Percentiles rank a stretch among this genome's conserved stretches.
These are phyloP conservation scores for Coemansia sp. DNA, from an alignment of 192 early-diverging fungal genomes.

Conservation along the genomic window DNA sequence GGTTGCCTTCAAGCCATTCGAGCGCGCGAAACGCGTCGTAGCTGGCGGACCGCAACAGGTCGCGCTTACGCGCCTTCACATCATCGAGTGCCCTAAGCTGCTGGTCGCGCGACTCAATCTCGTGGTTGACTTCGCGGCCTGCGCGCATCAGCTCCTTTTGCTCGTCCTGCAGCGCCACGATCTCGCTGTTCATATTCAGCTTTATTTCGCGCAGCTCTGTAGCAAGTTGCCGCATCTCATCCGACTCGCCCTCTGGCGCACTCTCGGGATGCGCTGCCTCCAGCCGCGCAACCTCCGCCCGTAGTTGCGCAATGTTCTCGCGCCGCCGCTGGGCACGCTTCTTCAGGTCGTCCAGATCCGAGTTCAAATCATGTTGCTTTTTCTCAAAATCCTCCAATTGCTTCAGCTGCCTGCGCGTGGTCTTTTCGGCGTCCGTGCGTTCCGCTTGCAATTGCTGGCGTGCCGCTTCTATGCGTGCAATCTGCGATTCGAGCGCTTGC, in stretches of 20 bases:
- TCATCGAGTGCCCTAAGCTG: slow-evolving; percentile 67
- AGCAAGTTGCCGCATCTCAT: slow-evolving; percentile 31
- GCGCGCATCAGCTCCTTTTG: slow-evolving; percentile 44
- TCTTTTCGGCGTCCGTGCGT: slow-evolving; percentile 13
- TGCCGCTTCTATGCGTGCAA: slow-evolving; percentile 17
- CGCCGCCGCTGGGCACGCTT: slow-evolving; percentile 42
- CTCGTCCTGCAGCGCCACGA: slow-evolving; percentile 50
- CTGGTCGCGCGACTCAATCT: slow-evolving; percentile 39
- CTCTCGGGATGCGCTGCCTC: slow-evolving; percentile 18
- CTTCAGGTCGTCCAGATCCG: slow-evolving; percentile 37
- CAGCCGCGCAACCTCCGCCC: slow-evolving; percentile 39
- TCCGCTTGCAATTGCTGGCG: slow-evolving; percentile 17
- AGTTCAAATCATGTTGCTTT: slow-evolving; percentile 25
- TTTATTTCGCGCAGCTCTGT: slow-evolving; percentile 38
- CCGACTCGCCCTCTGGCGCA: slow-evolving; percentile 11
- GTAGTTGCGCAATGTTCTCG: slow-evolving; percentile 40
- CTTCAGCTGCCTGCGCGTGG: slow-evolving; percentile 14
- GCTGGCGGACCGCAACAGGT: slow-evolving; percentile 54
- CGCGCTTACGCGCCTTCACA: slow-evolving; percentile 58
- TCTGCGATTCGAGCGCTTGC: slow-evolving; percentile 27
- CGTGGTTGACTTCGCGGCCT: slow-evolving; percentile 20
- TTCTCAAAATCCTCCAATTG: slow-evolving; percentile 28
- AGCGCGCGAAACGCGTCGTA: slow-evolving; percentile 64
- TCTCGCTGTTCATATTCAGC: slow-evolving; percentile 44
- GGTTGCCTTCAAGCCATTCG: slow-evolving; percentile 71